Base-by-base conservation (phyloP, 768 basidiomycete genomes). In the Leucogyrophana mollusca region DNA sequence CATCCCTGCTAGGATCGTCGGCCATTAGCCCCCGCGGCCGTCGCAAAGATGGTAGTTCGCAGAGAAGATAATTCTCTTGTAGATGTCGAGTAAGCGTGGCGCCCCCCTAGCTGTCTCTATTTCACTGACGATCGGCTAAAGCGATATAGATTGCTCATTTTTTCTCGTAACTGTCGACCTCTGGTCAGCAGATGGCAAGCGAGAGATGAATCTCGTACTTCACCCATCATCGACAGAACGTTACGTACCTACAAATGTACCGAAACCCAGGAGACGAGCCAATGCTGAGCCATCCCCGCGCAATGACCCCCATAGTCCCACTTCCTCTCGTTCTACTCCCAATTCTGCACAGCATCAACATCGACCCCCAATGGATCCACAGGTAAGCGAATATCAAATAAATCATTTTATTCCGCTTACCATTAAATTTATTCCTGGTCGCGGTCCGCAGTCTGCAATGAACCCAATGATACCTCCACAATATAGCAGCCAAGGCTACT, bases 161-260 rank as follows among this genome's bases (percentile, higher is more conserved):
- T 90, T 97, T 62, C 67, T 96, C 34, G 86, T 92, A 21, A 89
- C 90, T 14, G 91, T 91, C n/a, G 94, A 96, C 68, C 70, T 97
- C 2, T 95, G 92, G 89, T 90, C 90, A 0, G 76, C 74, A 35
- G 91, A 94, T 55, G 87, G 82, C 11, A 82, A 76, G 53, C 78
- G 83, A 23, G 90, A 95, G 60, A 86, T 87, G 72, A 95, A 95
- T 63, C 80, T 95, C 13, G 90, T 96, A 34, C 73, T 90, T 17
- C 91, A 93, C 59, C 90, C 93, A 0, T 87, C 90, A 4, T 72
- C 80, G 25, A 45, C 59, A 0, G 88, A 90, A 59, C 80, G 87
- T 42, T 87, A 83, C 64, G 73, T 80, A n/a, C 76, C 86, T 2
- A 59, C 65, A 1, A 58, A 67, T 40, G 9, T 56, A 5, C 21